Evolutionary conservation across 805 yeast species (phyloP), one percentile per base, ranked within the genome.

Genomic region (Lipomyces chichibuensis): DNA sequence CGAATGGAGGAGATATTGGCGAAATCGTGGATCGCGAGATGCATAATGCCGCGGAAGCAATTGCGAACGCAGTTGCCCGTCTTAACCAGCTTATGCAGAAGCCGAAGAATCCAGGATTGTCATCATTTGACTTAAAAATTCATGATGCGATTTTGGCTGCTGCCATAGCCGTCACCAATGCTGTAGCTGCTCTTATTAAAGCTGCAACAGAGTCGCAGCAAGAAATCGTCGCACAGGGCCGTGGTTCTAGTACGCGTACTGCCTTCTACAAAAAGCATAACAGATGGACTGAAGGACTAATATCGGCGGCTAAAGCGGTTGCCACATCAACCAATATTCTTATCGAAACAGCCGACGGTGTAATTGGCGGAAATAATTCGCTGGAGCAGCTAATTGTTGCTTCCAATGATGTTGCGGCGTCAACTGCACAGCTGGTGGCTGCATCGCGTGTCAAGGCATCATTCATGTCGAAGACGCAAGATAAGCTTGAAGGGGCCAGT

Each of bases 211-310:
- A 86, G 46, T 87, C 94, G 25, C 97, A 92, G 77, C 79, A 84
- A 65, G 97, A 92, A 77, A 91, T 92, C 75, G 94, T 88, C 5
- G 84, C 86, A 64, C 85, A 84, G 66, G 91, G 91, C 55, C 82
- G 84, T 66, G 94, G 94, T 2, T 77, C 86, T 0, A 86, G 84
- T 58, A 82, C 91, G 1, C 82, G 86, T 65, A 85, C 92, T 14
- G 90, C 89, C 57, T 92, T 88, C 77, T 92, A 92, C 79, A 90
- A 88, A 76, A 91, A 91, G 78, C 90, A 92, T 77, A 92, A 88
- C 77, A 84, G 94, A 73, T 92, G 97, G 97, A 91, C 97, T 0
- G 96, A 92, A 78, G 97, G 97, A 27, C 85, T 92, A 65, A 87
- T 92, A 37, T 89, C 96, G 67, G 97, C 97, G 20, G 91, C 97